Evolutionary conservation across 306 rosid species (phyloP).

Genomic region (Glycine soja): DNA sequence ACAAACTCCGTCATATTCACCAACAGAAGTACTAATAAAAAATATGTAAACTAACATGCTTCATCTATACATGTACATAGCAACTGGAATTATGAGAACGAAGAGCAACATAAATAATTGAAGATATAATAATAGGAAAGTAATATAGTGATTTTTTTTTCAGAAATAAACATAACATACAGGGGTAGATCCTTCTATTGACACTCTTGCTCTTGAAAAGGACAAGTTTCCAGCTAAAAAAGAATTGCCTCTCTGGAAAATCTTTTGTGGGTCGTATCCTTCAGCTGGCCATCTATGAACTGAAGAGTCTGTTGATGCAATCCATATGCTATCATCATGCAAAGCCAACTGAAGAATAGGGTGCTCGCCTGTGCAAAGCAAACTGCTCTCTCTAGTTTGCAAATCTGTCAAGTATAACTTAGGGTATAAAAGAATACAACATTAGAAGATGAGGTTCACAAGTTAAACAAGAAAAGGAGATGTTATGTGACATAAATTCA

Average conservation of each 20-base stretch:
- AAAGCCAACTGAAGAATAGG: slow-evolving; percentile 86
- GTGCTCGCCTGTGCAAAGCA: slow-evolving; percentile 91
- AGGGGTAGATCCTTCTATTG: slow-evolving; percentile 89
- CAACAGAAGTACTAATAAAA: slow-evolving; percentile 17
- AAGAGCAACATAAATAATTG: slow-evolving; percentile 14
- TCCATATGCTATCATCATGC: slow-evolving; percentile 88
- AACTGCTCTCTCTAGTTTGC: slow-evolving; percentile 96
- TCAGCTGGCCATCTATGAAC: slow-evolving; percentile 93
- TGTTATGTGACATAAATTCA: slow-evolving; percentile 33
- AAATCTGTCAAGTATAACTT: slow-evolving; percentile 97
- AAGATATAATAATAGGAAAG: slow-evolving; percentile 17
- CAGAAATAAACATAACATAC: slow-evolving; percentile 60
- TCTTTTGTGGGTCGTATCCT: slow-evolving; percentile 81
- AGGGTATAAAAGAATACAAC: slow-evolving; percentile 57
- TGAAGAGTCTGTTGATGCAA: slow-evolving; percentile 90
- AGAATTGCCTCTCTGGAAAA: slow-evolving; percentile 84
- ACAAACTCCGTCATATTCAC: slow-evolving; percentile 24
- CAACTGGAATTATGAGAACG: slow-evolving; percentile 36
- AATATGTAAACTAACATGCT: slow-evolving; percentile 26
- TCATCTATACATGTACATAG: slow-evolving; percentile 33
- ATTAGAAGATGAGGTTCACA: slow-evolving; percentile 52
- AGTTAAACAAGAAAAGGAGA: slow-evolving; percentile 38
- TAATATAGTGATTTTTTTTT: slow-evolving; percentile 1
- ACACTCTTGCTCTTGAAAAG: slow-evolving; percentile 94
- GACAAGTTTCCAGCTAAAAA: slow-evolving; percentile 97